Evolutionary conservation across 2,329 filamentous ascomycete species (phyloP), one percentile per base, ranked within the genome.

Genomic region (Beauveria sp.): DNA sequence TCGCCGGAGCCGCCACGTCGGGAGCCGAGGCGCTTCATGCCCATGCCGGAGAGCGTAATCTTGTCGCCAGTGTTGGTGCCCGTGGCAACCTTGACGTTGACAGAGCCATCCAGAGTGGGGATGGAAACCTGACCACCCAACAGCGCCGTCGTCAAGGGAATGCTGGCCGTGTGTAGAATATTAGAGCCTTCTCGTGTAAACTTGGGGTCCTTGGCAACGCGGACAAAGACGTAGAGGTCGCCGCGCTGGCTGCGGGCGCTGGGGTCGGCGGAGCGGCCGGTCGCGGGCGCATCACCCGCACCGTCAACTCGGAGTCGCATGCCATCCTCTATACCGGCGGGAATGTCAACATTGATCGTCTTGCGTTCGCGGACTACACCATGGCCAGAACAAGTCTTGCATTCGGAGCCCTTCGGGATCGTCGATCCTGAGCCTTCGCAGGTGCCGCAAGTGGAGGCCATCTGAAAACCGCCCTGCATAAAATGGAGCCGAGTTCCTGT

Each of bases 381-480:
- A 60, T 91, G 86, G 43, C 95, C 95, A 63, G 81, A 78, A 73
- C 95, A 99, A 0, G 85, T 83, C 62, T 81, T 79, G 75, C 95
- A 99, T 70, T 96, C 90, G 12, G 86, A 88, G 50, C 91, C 91
- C 67, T 83, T 85, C 2, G 95, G 92, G 40, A 91, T 88, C 2
- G 83, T 81, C 58, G 87, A 79, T 53, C 95, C 95, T 50, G 84
- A 86, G 3, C 95, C 95, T 57, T 86, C 87, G 72, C 95, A 99
- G 42, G 85, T 78, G 22, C 84, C 81, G 74, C 95, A 99, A 1
- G 92, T 96, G 64, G 90, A 91, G 5, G 90, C 91, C 88, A 99
- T 93, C 77, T 98, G 93, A 77, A 99, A 98, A 26, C 92, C 93
- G 59, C 92, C 92, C 68, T 91, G 87, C 83, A 97, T 89, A 70